phyloP scores from a whole-genome alignment of 345 rosid species.

The Euphorbia peplus region DNA sequence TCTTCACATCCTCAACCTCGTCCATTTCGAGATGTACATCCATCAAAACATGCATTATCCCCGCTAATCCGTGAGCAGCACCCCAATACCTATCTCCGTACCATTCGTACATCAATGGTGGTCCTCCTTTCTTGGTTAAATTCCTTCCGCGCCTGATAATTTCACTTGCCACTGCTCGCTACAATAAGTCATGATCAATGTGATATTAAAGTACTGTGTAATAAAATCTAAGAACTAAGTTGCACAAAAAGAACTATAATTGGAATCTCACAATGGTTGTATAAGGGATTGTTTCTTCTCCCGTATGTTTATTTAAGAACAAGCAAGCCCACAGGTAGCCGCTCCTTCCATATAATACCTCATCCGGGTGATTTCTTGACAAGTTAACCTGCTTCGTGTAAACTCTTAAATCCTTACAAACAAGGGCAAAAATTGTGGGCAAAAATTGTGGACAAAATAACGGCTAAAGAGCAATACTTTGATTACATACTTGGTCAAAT shows the following conservation, averaged over 20 bases:
- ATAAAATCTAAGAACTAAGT: background rate
- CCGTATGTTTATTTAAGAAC: conserved; percentile 27
- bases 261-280: conserved; percentile 23
- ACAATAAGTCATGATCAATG: background rate
- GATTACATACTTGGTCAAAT: too few relatives aligned
- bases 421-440: background rate
- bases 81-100: conserved; percentile 33
- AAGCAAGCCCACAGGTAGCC: conserved; percentile 32
- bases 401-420: background rate
- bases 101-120: conserved; percentile 31
- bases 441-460: background rate
- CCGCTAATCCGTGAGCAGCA: conserved; percentile 33
- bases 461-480: background rate
- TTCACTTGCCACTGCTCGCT: conserved; percentile 25
- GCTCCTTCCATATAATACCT: conserved; percentile 29
- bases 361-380: conserved; percentile 23
- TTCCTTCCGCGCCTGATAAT: conserved; percentile 24
- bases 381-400: conserved; percentile 18
- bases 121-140: conserved; percentile 19
- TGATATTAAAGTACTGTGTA: background rate
- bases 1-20: conserved; percentile 27
- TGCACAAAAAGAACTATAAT: background rate
- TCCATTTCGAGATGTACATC: conserved; percentile 21
- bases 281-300: conserved; percentile 16
- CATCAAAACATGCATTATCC: conserved; percentile 33